These are phyloP conservation scores for Phytopythium sindhum DNA, from an alignment of 352 stramenopile species.

Conservation along the genomic window DNA sequence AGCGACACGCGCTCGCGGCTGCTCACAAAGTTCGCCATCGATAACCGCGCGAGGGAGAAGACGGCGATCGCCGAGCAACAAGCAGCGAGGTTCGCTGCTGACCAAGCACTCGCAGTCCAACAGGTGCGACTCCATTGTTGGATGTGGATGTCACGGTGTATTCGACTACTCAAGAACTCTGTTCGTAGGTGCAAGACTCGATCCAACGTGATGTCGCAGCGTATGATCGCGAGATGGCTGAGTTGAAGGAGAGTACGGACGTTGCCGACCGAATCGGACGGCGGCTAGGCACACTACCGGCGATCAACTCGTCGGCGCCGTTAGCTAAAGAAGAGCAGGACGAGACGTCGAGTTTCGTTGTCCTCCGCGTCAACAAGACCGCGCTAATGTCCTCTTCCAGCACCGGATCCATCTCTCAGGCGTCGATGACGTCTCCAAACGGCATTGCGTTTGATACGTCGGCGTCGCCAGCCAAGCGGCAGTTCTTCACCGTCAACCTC, in stretches of 20 bases:
- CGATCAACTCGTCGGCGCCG: conserved; percentile 44
- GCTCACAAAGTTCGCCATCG: conserved; percentile 42
- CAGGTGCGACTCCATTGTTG: conserved; percentile 2
- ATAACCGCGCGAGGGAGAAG: conserved; percentile 30
- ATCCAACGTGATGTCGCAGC: conserved; percentile 2
- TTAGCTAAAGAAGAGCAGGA: conserved; percentile 31
- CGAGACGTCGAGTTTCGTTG: conserved; percentile 48
- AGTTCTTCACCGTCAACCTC: conserved; percentile 71
- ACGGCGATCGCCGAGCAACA: conserved; percentile 6
- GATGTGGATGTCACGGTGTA: not conserved
- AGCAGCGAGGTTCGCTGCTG: not conserved
- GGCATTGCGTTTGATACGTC: not conserved
- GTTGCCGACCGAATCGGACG: conserved; percentile 40
- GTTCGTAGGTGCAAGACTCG: not conserved
- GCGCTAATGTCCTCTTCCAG: not conserved
- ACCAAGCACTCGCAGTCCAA: conserved; percentile 3
- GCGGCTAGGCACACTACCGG: conserved; percentile 44
- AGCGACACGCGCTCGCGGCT: conserved; percentile 41
- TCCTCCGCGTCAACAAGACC: conserved; percentile 45
- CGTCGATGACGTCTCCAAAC: not conserved
- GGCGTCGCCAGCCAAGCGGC: conserved; percentile 23
- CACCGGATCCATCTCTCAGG: not conserved
- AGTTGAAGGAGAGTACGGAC: conserved; percentile 33
- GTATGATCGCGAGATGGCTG: conserved; percentile 16
- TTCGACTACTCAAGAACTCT: not conserved